Evolutionary conservation across 2,329 filamentous ascomycete genomes (phyloP).

Genomic region (Ophiocordyceps camponoti-saundersi): DNA sequence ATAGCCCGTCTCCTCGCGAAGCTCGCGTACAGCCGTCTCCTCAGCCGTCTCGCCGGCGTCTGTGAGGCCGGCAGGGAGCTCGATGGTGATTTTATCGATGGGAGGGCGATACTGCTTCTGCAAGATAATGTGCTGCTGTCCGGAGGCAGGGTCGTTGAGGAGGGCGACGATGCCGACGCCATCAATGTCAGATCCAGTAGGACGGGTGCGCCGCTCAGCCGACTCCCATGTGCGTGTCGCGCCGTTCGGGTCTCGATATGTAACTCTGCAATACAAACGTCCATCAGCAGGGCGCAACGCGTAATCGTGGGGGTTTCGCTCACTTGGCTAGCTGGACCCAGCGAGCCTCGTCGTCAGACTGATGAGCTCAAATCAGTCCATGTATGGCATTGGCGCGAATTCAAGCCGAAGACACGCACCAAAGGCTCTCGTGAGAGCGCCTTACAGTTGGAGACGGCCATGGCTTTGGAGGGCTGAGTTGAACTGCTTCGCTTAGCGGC

Average conservation of each 20-base stretch:
- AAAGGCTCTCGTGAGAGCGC: conserved; percentile 25
- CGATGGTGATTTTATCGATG: conserved; percentile 39
- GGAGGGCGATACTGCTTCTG: conserved; percentile 53
- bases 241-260: conserved; percentile 47
- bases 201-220: conserved; percentile 52
- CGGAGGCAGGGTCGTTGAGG: conserved; percentile 33
- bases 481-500: no score
- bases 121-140: conserved; percentile 35
- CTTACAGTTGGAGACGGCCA: conserved; percentile 26
- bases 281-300: not conserved
- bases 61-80: conserved; percentile 47
- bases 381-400: not conserved
- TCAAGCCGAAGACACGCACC: conserved; percentile 13
- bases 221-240: conserved; percentile 51
- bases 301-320: not conserved
- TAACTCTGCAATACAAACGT: conserved; percentile 24
- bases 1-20: conserved; percentile 52
- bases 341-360: conserved; percentile 34
- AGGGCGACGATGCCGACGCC: conserved; percentile 60
- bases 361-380: not conserved
- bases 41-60: conserved; percentile 45
- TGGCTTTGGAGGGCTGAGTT: conserved; percentile 5
- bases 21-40: conserved; percentile 43
- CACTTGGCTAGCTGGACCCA: conserved; percentile 46
- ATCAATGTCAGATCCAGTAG: conserved; percentile 44